Conservation (phyloP, 768 basidiomycete genomes). For the Cyclocybe cylindracea region DNA sequence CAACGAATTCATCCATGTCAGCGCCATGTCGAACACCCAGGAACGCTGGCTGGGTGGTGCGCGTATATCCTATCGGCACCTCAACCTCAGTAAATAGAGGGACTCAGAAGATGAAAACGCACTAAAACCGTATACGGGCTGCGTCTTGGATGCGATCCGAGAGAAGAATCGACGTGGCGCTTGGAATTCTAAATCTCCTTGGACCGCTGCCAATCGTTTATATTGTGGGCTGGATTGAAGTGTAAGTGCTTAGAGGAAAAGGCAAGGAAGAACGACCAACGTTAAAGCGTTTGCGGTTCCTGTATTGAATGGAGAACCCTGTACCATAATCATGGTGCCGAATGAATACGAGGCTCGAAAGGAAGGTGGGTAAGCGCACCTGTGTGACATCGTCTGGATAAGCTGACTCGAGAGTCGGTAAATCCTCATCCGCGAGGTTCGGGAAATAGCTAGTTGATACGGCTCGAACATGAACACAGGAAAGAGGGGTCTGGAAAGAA, state of each 20-base stretch:
- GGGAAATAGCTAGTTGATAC: slow-evolving; percentile 8
- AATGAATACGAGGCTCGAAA: no score
- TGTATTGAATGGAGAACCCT: slow-evolving; percentile 22
- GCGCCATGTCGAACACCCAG: slow-evolving; percentile 6
- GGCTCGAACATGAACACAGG: neutral
- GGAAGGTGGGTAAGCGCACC: neutral
- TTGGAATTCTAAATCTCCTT: slow-evolving; percentile 36
- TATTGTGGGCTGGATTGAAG: slow-evolving; percentile 30
- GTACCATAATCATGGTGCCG: no score
- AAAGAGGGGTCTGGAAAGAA: neutral
- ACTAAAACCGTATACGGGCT: slow-evolving; percentile 36
- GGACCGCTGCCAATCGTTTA: slow-evolving; percentile 38
- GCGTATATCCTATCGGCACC: neutral
- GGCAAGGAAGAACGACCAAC: slow-evolving; percentile 1
- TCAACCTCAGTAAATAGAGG: neutral
- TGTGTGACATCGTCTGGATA: slow-evolving; percentile 21
- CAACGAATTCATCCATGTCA: slow-evolving; percentile 9
- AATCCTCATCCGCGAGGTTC: slow-evolving; percentile 3
- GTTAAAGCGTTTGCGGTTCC: slow-evolving; percentile 17
- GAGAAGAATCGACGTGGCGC: slow-evolving; percentile 36
- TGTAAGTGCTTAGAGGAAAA: neutral
- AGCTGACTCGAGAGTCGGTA: slow-evolving; percentile 7
- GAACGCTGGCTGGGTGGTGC: neutral
- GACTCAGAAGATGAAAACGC: slow-evolving; percentile 8
- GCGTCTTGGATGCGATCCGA: slow-evolving; percentile 24